Conservation (phyloP, 805 yeast genomes). For the Saccharomycodes ludwigii region DNA sequence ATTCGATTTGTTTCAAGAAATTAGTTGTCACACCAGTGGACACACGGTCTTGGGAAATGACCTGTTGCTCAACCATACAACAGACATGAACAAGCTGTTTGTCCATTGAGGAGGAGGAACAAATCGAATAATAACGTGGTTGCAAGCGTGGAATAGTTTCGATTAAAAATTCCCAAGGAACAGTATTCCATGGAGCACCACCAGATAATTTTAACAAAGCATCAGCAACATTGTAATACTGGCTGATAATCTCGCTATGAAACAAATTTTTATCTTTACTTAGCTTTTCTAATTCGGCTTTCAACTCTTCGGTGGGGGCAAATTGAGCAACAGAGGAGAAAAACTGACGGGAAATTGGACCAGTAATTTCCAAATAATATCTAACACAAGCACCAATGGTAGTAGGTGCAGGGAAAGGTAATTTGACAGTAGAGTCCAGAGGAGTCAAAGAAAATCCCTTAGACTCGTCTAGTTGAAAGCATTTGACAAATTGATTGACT, state of each 20-base stretch:
- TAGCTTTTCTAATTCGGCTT: constrained; percentile 29
- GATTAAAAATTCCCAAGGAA: constrained; percentile 76
- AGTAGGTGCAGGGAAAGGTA: constrained; percentile 67
- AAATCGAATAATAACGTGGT: constrained; percentile 93
- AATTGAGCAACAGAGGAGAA: constrained; percentile 61
- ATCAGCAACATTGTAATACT: constrained; percentile 65
- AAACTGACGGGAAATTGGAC: constrained; percentile 86
- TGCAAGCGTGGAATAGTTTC: constrained; percentile 74
- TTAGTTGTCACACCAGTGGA: constrained; percentile 89
- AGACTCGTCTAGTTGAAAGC: constrained; percentile 46
- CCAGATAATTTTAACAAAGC: constrained; percentile 49
- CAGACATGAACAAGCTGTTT: constrained; percentile 71
- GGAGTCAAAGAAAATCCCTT: constrained; percentile 52
- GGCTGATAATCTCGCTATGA: constrained; percentile 47
- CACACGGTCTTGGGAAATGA: too few species aligned
- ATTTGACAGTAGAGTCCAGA: constrained; percentile 53
- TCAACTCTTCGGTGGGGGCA: constrained; percentile 54
- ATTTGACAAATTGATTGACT: constrained; percentile 49
- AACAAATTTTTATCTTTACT: constrained; percentile 60
- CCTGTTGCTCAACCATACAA: constrained; percentile 69
- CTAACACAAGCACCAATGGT: constrained; percentile 81
- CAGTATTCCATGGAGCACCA: constrained; percentile 55
- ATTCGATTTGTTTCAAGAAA: constrained; percentile 62
- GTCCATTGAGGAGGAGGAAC: constrained; percentile 74
- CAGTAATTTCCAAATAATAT: constrained; percentile 81